Percentiles rank a stretch among this genome's conserved stretches.
Evolutionary conservation across 1,284 basidiomycete species (phyloP).

Genomic region (Irpex sp.): DNA sequence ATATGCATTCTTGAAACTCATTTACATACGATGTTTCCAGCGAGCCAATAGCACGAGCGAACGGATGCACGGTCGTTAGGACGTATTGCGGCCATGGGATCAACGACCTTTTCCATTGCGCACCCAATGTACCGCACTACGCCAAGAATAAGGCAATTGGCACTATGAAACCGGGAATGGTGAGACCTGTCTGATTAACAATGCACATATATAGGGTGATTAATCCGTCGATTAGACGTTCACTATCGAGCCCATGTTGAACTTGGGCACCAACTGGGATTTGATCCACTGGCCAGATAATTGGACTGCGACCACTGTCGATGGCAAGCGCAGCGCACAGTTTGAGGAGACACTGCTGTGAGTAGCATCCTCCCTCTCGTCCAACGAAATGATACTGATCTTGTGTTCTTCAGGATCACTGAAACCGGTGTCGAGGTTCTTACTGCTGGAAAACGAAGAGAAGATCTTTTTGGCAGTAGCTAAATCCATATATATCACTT

Average conservation of each 20-base stretch:
- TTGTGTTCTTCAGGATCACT: constrained; percentile 65
- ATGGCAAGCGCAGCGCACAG: constrained; percentile 89
- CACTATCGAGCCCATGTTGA: constrained; percentile 92
- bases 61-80: constrained; percentile 82
- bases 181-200: constrained; percentile 27
- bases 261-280: constrained; percentile 72
- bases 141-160: constrained; percentile 83
- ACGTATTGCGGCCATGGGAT: constrained; percentile 92
- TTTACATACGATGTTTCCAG: constrained; percentile 31
- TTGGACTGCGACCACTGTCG: constrained; percentile 91
- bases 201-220: not conserved
- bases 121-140: constrained; percentile 82
- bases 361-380: constrained; percentile 23
- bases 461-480: constrained; percentile 12
- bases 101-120: constrained; percentile 77
- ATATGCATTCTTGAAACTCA: not conserved
- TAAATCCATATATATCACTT: not conserved
- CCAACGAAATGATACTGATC: not conserved
- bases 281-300: constrained; percentile 84
- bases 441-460: constrained; percentile 45
- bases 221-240: constrained; percentile 42
- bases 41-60: constrained; percentile 78
- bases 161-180: constrained; percentile 84
- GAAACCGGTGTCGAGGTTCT: constrained; percentile 89
- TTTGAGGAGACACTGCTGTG: constrained; percentile 93